Percentiles rank a stretch among this genome's conserved stretches.
These are phyloP conservation scores for Vanilla planifolia DNA, from an alignment of 106 monocot species.

Conservation along the genomic window DNA sequence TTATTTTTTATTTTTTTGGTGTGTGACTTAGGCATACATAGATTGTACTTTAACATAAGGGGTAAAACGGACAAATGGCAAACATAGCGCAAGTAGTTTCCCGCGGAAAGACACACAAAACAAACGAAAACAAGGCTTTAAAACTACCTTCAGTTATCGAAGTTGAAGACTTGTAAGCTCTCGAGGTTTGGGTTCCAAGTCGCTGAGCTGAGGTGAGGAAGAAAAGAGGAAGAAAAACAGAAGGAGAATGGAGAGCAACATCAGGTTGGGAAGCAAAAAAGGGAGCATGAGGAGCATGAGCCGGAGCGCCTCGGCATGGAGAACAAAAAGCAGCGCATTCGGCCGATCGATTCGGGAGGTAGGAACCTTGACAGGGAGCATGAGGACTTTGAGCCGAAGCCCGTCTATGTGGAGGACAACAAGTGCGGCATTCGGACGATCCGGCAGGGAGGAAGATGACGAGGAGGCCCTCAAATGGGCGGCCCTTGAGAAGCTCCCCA, in stretches of 20 bases:
- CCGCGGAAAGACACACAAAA: no score
- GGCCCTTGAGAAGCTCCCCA: conserved; percentile 37
- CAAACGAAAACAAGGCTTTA: no score
- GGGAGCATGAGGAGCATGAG: conserved; percentile 14
- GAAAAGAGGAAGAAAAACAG: no score
- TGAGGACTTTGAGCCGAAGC: conserved; percentile 7
- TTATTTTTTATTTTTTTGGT: no score
- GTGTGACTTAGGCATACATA: no score
- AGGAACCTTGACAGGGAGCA: conserved; percentile 1
- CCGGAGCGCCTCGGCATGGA: conserved; percentile 14
- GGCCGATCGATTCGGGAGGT: conserved; percentile 11
- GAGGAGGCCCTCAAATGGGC: conserved; percentile 40
- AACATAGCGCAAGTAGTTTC: no score
- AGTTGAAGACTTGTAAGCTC: no score
- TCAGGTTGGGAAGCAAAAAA: conserved; percentile 3
- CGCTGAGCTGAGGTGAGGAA: no score
- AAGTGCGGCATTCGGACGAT: conserved; percentile 7
- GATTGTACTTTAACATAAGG: no score
- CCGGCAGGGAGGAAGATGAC: conserved; percentile 19
- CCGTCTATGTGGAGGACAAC: conserved; percentile 3
- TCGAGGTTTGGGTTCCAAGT: no score
- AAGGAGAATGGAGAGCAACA: conserved; percentile 3
- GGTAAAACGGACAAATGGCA: no score
- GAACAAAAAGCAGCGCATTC: conserved; percentile 10
- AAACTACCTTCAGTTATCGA: no score